A percentile compares a stretch with the other conserved stretches of the same genome.
phyloP scores from a whole-genome alignment of 2,329 filamentous ascomycete genomes.

The Monosporascus sp. region DNA sequence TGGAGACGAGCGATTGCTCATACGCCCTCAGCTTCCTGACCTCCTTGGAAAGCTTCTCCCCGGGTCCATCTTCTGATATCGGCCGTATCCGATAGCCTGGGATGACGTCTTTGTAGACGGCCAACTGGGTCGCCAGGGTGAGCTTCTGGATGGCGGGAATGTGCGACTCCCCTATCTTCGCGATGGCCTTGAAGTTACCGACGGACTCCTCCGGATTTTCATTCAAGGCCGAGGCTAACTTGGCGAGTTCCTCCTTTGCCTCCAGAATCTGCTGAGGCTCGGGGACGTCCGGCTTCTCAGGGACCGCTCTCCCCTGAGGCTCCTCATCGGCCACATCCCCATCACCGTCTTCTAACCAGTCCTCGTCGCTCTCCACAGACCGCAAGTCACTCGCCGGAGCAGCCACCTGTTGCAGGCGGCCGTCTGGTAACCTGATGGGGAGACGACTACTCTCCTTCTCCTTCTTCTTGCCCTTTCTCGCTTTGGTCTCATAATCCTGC shows the following conservation, averaged over 20 bases:
- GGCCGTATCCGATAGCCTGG: slow-evolving; percentile 93
- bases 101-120: slow-evolving; percentile 93
- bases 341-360: slow-evolving; percentile 58
- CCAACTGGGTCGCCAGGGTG: slow-evolving; percentile 76
- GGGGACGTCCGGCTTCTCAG: slow-evolving; percentile 60
- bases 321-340: slow-evolving; percentile 47
- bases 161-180: slow-evolving; percentile 64
- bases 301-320: slow-evolving; percentile 29
- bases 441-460: slow-evolving; percentile 68
- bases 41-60: slow-evolving; percentile 84
- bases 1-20: slow-evolving; percentile 79
- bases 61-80: slow-evolving; percentile 65
- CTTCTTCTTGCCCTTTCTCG: slow-evolving; percentile 68
- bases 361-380: slow-evolving; percentile 52
- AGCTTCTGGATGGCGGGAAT: slow-evolving; percentile 78
- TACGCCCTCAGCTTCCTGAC: slow-evolving; percentile 76
- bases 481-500: slow-evolving; percentile 79
- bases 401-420: slow-evolving; percentile 58
- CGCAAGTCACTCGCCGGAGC: slow-evolving; percentile 54
- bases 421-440: slow-evolving; percentile 82
- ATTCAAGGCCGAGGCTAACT: slow-evolving; percentile 73
- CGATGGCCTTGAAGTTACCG: slow-evolving; percentile 70
- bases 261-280: slow-evolving; percentile 74
- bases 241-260: slow-evolving; percentile 89
- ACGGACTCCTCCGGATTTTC: slow-evolving; percentile 91